Evolutionary conservation across 1,139 yeast species (phyloP).

Genomic region (Kodamaea sp.): DNA sequence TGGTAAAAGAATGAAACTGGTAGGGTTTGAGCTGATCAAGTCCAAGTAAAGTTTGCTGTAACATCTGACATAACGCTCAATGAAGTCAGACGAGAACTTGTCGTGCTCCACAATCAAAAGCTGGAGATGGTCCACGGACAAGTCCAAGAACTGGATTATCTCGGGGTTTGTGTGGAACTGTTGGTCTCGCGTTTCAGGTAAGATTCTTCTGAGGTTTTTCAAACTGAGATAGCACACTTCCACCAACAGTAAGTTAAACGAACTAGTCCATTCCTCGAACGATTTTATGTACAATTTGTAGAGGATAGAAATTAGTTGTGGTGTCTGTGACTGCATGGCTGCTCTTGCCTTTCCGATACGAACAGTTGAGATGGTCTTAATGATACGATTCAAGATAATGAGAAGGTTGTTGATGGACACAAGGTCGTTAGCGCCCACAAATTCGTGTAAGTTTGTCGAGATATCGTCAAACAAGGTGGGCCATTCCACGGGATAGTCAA

Average conservation of each 20-base stretch:
- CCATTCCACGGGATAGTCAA: slow-evolving; percentile 90
- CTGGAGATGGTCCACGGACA: slow-evolving; percentile 62
- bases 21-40: slow-evolving; percentile 59
- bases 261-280: slow-evolving; percentile 62
- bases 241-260: slow-evolving; percentile 49
- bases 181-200: slow-evolving; percentile 72
- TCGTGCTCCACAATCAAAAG: slow-evolving; percentile 57
- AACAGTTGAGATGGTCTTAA: slow-evolving; percentile 72
- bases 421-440: slow-evolving; percentile 48
- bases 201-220: slow-evolving; percentile 70
- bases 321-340: slow-evolving; percentile 73
- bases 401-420: slow-evolving; percentile 62
- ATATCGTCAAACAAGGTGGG: slow-evolving; percentile 71
- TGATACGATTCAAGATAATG: slow-evolving; percentile 69
- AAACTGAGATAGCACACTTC: slow-evolving; percentile 77
- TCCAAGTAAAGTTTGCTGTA: slow-evolving; percentile 72
- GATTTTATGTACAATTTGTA: slow-evolving; percentile 59
- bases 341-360: slow-evolving; percentile 81
- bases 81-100: slow-evolving; percentile 50
- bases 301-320: slow-evolving; percentile 58
- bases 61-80: slow-evolving; percentile 73
- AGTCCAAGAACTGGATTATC: slow-evolving; percentile 59
- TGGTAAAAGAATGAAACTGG: slow-evolving; percentile 71
- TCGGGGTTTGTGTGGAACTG: slow-evolving; percentile 61
- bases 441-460: slow-evolving; percentile 36